These are phyloP conservation scores for Phaeodactylum tricornutum DNA, from an alignment of 108 stramenopile species.

Conservation along the genomic window DNA sequence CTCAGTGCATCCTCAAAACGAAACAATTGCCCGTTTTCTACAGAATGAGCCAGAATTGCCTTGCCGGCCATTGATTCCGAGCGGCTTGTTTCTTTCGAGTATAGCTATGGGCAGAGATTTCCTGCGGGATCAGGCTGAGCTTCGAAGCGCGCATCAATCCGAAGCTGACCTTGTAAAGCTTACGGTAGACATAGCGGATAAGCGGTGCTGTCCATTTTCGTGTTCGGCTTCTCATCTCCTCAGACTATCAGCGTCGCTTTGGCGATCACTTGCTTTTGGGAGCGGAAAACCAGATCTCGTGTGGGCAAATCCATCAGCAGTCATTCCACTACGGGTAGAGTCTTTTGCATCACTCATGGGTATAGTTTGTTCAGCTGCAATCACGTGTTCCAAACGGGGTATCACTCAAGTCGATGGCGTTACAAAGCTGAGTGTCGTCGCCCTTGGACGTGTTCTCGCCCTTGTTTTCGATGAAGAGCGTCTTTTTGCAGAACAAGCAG, in stretches of 20 bases:
- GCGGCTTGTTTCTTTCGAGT: conserved; percentile 5
- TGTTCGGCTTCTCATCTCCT: conserved; percentile 46
- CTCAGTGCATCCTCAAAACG: conserved; percentile 77
- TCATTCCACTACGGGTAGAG: conserved; percentile 64
- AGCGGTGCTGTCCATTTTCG: conserved; percentile 44
- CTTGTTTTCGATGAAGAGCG: conserved; percentile 61
- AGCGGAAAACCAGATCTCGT: conserved; percentile 50
- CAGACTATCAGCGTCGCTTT: conserved; percentile 43
- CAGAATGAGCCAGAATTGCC: conserved; percentile 22
- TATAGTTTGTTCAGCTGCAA: conserved; percentile 44
- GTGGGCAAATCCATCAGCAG: conserved; percentile 74
- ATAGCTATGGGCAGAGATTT: conserved; percentile 1
- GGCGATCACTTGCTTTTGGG: conserved; percentile 47
- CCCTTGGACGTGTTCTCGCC: conserved; percentile 28
- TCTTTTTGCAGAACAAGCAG: conserved; percentile 23
- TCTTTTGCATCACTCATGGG: conserved; percentile 69
- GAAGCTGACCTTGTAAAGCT: conserved; percentile 28
- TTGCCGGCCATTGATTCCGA: conserved; percentile 14
- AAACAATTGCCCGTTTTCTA: conserved; percentile 41
- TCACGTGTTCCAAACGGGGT: conserved; percentile 43
- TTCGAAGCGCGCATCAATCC: conserved; percentile 21
- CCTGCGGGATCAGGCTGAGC: background rate
- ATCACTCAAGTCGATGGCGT: conserved; percentile 60
- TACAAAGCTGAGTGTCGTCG: conserved; percentile 46
- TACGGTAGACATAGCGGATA: conserved; percentile 41